Percentiles rank a stretch among this genome's conserved stretches.
phyloP scores from a whole-genome alignment of 345 rosid species.

The Microcos paniculata region DNA sequence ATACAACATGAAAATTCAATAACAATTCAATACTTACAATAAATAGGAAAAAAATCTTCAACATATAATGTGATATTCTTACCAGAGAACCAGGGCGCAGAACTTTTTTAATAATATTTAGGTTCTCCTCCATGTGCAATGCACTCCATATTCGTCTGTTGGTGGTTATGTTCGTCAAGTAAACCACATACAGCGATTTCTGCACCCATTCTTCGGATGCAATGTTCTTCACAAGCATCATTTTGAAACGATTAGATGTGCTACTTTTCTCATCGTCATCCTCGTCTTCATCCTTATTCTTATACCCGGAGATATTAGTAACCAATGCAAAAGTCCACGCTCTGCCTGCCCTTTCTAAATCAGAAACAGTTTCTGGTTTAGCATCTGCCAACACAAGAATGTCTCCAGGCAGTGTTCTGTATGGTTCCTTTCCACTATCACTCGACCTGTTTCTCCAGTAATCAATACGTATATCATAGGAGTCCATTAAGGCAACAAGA shows the following conservation, averaged over 20 bases:
- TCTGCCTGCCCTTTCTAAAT: slow-evolving; percentile 31
- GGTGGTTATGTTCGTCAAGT: slow-evolving; percentile 32
- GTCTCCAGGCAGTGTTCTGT: slow-evolving; percentile 43
- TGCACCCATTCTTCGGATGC: background rate
- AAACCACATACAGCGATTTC: slow-evolving; percentile 30
- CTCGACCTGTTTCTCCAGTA: slow-evolving; percentile 37
- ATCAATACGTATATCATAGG: slow-evolving; percentile 22
- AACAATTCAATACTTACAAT: background rate
- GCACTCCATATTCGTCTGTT: slow-evolving; percentile 38
- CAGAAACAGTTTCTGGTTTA: slow-evolving; percentile 36
- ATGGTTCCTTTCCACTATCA: slow-evolving; percentile 28
- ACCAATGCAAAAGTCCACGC: slow-evolving; percentile 32
- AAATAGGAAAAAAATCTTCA: background rate
- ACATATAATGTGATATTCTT: slow-evolving; percentile 1
- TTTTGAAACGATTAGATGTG: slow-evolving; percentile 22
- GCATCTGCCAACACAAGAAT: slow-evolving; percentile 32
- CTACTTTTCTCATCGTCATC: slow-evolving; percentile 8
- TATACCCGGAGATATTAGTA: background rate
- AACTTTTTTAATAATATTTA: slow-evolving; percentile 27
- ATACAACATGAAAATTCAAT: background rate
- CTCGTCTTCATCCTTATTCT: slow-evolving; percentile 7
- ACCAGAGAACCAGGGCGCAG: slow-evolving; percentile 32
- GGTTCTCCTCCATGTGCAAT: slow-evolving; percentile 28
- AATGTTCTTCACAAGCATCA: slow-evolving; percentile 14
- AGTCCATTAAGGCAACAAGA: background rate